Evolutionary conservation across 805 yeast species (phyloP).

Genomic region (Ogataea henricii): DNA sequence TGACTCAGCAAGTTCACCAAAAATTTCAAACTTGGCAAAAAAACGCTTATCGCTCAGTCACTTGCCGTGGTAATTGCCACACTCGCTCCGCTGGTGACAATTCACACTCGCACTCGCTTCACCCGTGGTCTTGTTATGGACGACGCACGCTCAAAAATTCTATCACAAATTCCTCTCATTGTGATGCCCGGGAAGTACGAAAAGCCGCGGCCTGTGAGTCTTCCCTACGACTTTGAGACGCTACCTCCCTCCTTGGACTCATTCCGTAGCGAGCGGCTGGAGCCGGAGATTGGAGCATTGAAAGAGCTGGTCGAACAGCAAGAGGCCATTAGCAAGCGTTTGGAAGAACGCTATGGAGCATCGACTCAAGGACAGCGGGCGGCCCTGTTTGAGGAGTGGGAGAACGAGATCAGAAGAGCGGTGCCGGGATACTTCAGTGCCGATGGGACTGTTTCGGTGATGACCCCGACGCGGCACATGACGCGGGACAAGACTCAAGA

Average conservation of each 20-base stretch:
- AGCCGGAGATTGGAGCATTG: slow-evolving; percentile 6
- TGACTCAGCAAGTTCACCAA: too few relatives aligned
- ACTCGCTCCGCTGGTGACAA: too few relatives aligned
- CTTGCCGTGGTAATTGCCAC: too few relatives aligned
- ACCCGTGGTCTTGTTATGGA: too few relatives aligned
- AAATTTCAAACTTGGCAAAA: too few relatives aligned
- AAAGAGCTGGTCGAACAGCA: slow-evolving; percentile 9
- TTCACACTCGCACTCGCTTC: too few relatives aligned
- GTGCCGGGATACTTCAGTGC: slow-evolving; percentile 33
- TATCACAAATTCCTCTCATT: slow-evolving; percentile 32
- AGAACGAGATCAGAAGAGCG: slow-evolving; percentile 19
- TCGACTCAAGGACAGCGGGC: neutral
- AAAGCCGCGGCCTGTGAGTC: slow-evolving; percentile 26
- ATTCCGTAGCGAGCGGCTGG: slow-evolving; percentile 9
- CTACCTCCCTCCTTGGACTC: slow-evolving; percentile 14
- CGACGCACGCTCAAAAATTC: slow-evolving; percentile 19
- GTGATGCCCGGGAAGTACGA: slow-evolving; percentile 29
- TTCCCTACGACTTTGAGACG: slow-evolving; percentile 29
- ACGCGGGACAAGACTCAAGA: neutral
- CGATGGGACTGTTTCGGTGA: slow-evolving; percentile 25
- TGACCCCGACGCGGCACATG: slow-evolving; percentile 28
- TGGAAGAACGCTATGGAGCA: slow-evolving; percentile 8
- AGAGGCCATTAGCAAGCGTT: slow-evolving; percentile 1
- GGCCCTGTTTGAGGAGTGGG: slow-evolving; percentile 25
- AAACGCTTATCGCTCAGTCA: too few relatives aligned